Base-by-base conservation (phyloP, 805 yeast genomes). In the Starmerella roubikii region DNA sequence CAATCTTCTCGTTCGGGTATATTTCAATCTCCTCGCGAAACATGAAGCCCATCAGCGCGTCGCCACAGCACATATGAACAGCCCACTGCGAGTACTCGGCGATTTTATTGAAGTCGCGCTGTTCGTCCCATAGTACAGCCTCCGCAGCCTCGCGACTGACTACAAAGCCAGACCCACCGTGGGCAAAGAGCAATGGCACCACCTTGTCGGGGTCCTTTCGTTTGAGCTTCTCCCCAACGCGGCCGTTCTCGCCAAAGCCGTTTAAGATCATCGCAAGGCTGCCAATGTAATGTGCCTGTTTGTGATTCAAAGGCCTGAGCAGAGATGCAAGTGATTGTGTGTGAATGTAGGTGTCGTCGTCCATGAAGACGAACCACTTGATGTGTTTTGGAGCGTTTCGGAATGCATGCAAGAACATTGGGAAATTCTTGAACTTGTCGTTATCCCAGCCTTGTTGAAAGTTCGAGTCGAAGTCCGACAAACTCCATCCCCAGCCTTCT, bases 161-260 rank as follows among this genome's bases (percentile, higher is more conserved):
- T 6, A 57, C 49, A 1, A 57, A 54, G 8, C 65, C 66, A 0
- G 60, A 52, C 3, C 65, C 66, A 22, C 66, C 66, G 35, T 62
- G 65, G 10, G 62, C 65, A 42, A 61, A 61, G 21, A 38, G 32
- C 27, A 51, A 33, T 29, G 40, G 11, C 41, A 48, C 31, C 21
- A 26, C 52, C 7, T 38, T 32, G 9, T 32, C 33, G 9, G 37
- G 32, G 4, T 22, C n/a, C 18, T 30, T 22, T 9, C 25, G 23
- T 22, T 37, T 37, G 19, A 40, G 22, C 6, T 13, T 12, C 13
- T 4, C 32, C 12, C 44, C 47, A 3, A 35, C 36, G 12, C 25
- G 15, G 2, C 45, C 45, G 7, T 7, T 21, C 8, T 35, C 39
- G 17, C 40, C 32, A 5, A 42, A 18, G 11, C 38, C 42, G 4